A percentile compares a stretch with the other conserved stretches of the same genome.
These are phyloP conservation scores for Hirschfeldia incana DNA, from an alignment of 345 rosid species.

Conservation along the genomic window DNA sequence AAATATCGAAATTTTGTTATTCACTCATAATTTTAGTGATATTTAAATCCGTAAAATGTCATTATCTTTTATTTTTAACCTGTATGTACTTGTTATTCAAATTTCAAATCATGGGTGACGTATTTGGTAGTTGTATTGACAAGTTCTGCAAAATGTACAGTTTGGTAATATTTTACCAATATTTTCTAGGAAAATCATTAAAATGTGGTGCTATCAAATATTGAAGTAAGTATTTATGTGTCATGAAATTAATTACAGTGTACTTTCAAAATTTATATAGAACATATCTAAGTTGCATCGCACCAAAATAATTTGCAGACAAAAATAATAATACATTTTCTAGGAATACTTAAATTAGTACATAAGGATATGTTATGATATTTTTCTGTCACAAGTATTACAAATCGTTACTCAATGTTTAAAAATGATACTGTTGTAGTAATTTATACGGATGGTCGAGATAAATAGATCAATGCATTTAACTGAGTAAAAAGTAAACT, in stretches of 20 bases:
- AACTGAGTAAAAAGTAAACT: neutral
- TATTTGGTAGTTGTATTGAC: neutral
- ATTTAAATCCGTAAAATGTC: neutral
- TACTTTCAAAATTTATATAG: neutral
- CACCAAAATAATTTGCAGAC: neutral
- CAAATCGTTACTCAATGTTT: neutral
- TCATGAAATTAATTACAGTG: neutral
- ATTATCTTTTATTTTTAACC: neutral
- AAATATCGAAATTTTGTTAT: neutral
- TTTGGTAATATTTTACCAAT: neutral
- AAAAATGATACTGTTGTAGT: neutral
- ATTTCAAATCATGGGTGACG: neutral
- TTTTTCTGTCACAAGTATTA: neutral
- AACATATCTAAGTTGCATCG: neutral
- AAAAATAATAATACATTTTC: neutral
- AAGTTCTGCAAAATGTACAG: neutral
- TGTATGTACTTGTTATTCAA: neutral
- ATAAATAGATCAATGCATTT: neutral
- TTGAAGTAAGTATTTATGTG: neutral
- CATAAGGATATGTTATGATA: neutral
- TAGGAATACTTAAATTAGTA: neutral
- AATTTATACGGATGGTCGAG: too few species aligned
- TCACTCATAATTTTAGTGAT: neutral
- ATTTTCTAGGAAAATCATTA: neutral
- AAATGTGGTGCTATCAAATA: neutral